Evolutionary conservation across 495 filamentous ascomycete species (phyloP), one percentile per base, ranked within the genome.

Genomic region (Penicillium egyptiacum): DNA sequence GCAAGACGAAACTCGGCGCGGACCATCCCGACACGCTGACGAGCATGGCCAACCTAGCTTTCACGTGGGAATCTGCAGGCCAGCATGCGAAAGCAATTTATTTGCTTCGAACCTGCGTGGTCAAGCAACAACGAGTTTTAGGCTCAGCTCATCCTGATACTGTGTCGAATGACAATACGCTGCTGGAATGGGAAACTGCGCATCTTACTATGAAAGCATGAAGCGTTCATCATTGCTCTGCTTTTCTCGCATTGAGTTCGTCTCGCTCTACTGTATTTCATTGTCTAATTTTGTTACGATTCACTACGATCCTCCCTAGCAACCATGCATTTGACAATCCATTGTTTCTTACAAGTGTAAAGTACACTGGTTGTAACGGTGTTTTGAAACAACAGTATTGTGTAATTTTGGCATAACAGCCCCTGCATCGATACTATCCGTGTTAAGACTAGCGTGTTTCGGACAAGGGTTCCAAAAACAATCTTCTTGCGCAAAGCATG

Each of bases 11-110:
- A n/a, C n/a, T n/a, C n/a, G n/a, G n/a, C n/a, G n/a, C n/a, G n/a
- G n/a, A n/a, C n/a, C n/a, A n/a, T n/a, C n/a, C n/a, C n/a, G n/a
- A n/a, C n/a, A n/a, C n/a, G n/a, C n/a, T n/a, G n/a, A n/a, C n/a
- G n/a, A 44, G 48, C 22, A 53, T 53, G 33, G 49, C 33, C n/a
- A 61, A 50, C 11, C 41, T 61, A 0, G 57, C 47, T 1, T 49
- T 41, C 5, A 57, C 56, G 7, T 58, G 6, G 41, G 23, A 53
- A 43, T 58, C 49, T 47, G 30, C 41, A 28, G 56, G 48, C 47
- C 56, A 20, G 5, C 19, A 40, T 39, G 16, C 40, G 1, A n/a
- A 52, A 25, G 56, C 56, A 23, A 53, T 58, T 6, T 10, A 58
- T 58, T 46, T 58, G 41, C 48, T 58, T 11, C 22, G 20, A 53